Evolutionary conservation across 1,139 yeast species (phyloP).

Genomic region (Magnusiomyces magnusii): DNA sequence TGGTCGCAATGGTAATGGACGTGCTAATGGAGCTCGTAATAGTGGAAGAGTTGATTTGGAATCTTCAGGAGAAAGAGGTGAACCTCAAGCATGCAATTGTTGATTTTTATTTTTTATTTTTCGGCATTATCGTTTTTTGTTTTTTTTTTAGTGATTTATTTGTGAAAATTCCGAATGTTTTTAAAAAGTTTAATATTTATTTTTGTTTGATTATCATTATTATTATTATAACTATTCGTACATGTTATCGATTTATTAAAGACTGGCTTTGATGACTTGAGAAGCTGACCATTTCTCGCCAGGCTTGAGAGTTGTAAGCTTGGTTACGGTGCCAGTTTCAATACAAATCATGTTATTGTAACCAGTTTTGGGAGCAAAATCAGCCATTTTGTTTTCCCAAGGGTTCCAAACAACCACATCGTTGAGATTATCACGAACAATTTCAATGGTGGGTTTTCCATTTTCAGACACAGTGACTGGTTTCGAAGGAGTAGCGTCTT

Average conservation of each 20-base stretch:
- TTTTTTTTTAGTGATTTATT: background rate
- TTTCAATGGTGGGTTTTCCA: slow-evolving; percentile 61
- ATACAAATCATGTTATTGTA: slow-evolving; percentile 84
- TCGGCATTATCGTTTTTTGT: background rate
- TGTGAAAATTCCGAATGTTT: background rate
- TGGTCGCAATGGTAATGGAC: slow-evolving; percentile 2
- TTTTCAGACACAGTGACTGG: slow-evolving; percentile 51
- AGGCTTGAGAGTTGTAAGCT: slow-evolving; percentile 52
- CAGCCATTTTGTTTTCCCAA: slow-evolving; percentile 83
- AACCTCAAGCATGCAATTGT: slow-evolving; percentile 6
- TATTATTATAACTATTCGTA: background rate
- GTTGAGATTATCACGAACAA: slow-evolving; percentile 56
- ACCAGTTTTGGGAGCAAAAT: slow-evolving; percentile 80
- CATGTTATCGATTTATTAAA: background rate
- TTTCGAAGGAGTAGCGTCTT: slow-evolving; percentile 32
- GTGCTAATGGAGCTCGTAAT: slow-evolving; percentile 6
- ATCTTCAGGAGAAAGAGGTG: slow-evolving; percentile 2
- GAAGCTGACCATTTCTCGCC: slow-evolving; percentile 66
- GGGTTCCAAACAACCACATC: slow-evolving; percentile 99
- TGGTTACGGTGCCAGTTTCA: slow-evolving; percentile 84
- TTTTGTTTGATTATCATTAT: background rate
- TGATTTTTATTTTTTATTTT: background rate
- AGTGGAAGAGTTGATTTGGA: slow-evolving; percentile 14
- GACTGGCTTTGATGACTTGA: slow-evolving; percentile 41
- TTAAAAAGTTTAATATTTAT: background rate